phyloP scores from a whole-genome alignment of 768 basidiomycete species.

The Lentinula aciculospora region DNA sequence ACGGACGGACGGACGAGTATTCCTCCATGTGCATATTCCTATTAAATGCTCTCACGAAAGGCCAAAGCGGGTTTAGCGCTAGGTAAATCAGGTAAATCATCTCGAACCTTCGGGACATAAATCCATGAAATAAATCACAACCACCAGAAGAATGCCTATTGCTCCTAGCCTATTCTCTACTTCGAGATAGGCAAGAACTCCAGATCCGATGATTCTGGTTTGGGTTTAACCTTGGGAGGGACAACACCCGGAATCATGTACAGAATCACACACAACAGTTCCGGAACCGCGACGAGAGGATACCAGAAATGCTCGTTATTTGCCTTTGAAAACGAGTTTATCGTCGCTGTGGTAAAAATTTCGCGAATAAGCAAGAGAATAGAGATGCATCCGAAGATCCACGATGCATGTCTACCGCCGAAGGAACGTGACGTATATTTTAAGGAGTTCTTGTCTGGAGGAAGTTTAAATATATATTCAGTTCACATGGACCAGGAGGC shows the following conservation, averaged over 20 bases:
- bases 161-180: too few relatives aligned
- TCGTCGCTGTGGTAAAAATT: slow-evolving; percentile 27
- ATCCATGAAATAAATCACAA: too few relatives aligned
- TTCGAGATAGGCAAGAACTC: neutral
- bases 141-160: too few relatives aligned
- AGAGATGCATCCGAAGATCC: slow-evolving; percentile 26
- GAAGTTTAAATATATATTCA: slow-evolving; percentile 5
- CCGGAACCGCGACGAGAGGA: slow-evolving; percentile 32
- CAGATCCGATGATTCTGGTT: neutral
- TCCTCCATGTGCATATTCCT: too few relatives aligned
- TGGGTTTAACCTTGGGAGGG: slow-evolving; percentile 10
- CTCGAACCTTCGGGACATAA: too few relatives aligned
- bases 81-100: too few relatives aligned
- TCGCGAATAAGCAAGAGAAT: slow-evolving; percentile 32
- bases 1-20: too few relatives aligned
- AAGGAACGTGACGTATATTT: slow-evolving; percentile 5
- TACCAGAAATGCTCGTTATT: slow-evolving; percentile 35
- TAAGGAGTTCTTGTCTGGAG: neutral
- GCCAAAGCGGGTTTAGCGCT: too few relatives aligned
- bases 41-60: too few relatives aligned
- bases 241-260: slow-evolving; percentile 29
- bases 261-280: slow-evolving; percentile 31
- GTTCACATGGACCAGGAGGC: neutral
- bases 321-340: slow-evolving; percentile 18
- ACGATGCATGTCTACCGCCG: slow-evolving; percentile 22